Conservation (phyloP, 2,329 filamentous ascomycete species). For the Xylaria sp. region DNA sequence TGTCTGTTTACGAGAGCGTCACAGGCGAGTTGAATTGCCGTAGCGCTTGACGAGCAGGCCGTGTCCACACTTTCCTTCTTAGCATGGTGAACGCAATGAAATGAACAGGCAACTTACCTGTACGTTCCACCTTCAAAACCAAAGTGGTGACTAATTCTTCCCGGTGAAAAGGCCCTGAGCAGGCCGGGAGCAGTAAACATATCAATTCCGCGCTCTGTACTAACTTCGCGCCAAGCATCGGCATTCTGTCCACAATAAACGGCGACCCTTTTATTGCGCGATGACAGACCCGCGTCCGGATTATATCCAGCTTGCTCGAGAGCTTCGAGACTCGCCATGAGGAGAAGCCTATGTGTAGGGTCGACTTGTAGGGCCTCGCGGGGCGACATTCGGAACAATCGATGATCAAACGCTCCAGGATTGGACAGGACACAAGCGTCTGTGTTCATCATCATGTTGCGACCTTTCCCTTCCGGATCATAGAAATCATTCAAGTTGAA, state of each 20-base stretch:
- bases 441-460: constrained; percentile 22
- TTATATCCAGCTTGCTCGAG: constrained; percentile 27
- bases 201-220: constrained; percentile 17
- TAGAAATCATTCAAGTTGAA: constrained; percentile 24
- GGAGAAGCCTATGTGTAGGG: constrained; percentile 19
- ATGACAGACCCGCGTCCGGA: constrained; percentile 3
- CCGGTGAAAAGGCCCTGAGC: constrained; percentile 19
- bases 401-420: constrained; percentile 25
- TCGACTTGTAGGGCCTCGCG: constrained; percentile 21
- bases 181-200: constrained; percentile 13
- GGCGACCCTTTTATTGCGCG: constrained; percentile 27
- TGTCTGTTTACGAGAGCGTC: constrained; percentile 26
- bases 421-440: constrained; percentile 22
- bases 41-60: constrained; percentile 34
- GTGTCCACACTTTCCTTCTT: constrained; percentile 24
- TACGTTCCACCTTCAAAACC: constrained; percentile 30
- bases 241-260: constrained; percentile 34
- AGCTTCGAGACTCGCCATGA: constrained; percentile 22
- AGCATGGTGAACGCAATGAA: background rate
- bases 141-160: constrained; percentile 30
- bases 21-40: constrained; percentile 35
- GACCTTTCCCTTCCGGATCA: constrained; percentile 23
- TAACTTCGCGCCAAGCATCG: constrained; percentile 36
- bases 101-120: constrained; percentile 6
- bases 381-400: constrained; percentile 22